These are phyloP conservation scores for Sicyos edulis DNA, from an alignment of 306 rosid genomes.

Conservation along the genomic window DNA sequence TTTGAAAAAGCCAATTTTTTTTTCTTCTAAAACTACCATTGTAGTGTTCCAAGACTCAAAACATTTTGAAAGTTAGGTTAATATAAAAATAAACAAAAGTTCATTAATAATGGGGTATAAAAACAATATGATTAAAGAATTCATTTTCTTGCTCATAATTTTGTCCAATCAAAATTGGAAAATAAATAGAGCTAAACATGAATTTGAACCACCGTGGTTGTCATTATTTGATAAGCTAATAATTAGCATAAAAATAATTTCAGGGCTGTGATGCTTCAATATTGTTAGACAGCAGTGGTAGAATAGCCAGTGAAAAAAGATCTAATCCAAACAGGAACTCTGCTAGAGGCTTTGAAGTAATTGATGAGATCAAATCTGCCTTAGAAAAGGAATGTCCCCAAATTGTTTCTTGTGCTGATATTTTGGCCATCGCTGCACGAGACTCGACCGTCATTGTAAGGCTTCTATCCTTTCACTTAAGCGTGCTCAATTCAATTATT, in stretches of 20 bases:
- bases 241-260: neutral
- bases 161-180: neutral
- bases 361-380: constrained; percentile 72
- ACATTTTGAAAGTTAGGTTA: too few relatives aligned
- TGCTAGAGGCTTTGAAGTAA: constrained; percentile 66
- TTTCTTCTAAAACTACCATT: too few relatives aligned
- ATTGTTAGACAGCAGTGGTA: constrained; percentile 57
- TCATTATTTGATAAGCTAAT: neutral
- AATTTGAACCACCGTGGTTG: neutral
- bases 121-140: too few relatives aligned
- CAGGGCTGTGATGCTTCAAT: constrained; percentile 94
- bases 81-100: neutral
- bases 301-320: constrained; percentile 53
- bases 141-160: too few relatives aligned
- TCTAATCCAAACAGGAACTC: constrained; percentile 78
- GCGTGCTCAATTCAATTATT: too few relatives aligned
- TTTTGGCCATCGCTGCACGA: constrained; percentile 72
- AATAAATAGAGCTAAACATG: neutral
- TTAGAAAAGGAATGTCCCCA: constrained; percentile 65
- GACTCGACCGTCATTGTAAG: constrained; percentile 76
- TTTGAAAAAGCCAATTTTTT: neutral
- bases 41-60: too few relatives aligned
- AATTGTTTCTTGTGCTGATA: constrained; percentile 86
- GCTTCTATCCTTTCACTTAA: neutral
- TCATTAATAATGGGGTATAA: too few relatives aligned